Evolutionary conservation across 352 stramenopile genomes (phyloP).

Genomic region (Globisporangium nodosum): DNA sequence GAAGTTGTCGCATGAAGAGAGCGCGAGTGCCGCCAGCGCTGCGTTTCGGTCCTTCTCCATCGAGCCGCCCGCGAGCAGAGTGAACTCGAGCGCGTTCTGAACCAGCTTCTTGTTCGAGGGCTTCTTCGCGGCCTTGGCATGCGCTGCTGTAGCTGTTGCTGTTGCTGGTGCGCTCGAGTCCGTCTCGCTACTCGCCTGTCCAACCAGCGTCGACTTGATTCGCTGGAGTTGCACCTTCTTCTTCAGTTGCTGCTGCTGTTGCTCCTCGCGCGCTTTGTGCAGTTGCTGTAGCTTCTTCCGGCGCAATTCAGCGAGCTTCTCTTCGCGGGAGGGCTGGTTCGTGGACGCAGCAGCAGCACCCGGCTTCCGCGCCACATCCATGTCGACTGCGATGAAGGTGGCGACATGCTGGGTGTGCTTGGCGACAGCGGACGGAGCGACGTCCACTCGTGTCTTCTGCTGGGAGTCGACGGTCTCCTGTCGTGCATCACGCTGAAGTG

Average conservation of each 20-base stretch:
- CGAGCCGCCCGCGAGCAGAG: constrained; percentile 53
- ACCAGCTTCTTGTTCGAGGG: constrained; percentile 68
- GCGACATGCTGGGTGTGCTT: constrained; percentile 8
- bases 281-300: constrained; percentile 64
- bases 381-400: constrained; percentile 16
- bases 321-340: constrained; percentile 1
- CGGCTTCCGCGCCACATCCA: background rate
- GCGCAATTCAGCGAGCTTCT: constrained; percentile 36
- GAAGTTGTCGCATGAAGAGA: constrained; percentile 61
- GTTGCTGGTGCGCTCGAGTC: background rate
- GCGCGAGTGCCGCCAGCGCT: constrained; percentile 33
- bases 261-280: constrained; percentile 33
- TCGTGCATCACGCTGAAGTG: background rate
- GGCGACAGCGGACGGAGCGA: background rate
- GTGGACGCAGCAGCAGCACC: background rate
- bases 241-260: constrained; percentile 23
- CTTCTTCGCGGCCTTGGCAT: constrained; percentile 18
- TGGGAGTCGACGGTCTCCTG: background rate
- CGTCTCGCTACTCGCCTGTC: background rate
- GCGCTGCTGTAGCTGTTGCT: background rate
- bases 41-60: constrained; percentile 48
- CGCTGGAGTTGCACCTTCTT: constrained; percentile 11
- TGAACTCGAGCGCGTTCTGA: constrained; percentile 80
- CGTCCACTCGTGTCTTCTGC: background rate
- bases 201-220: background rate